Conservation (phyloP, 108 stramenopile genomes). For the Nannochloropsis gaditana region DNA sequence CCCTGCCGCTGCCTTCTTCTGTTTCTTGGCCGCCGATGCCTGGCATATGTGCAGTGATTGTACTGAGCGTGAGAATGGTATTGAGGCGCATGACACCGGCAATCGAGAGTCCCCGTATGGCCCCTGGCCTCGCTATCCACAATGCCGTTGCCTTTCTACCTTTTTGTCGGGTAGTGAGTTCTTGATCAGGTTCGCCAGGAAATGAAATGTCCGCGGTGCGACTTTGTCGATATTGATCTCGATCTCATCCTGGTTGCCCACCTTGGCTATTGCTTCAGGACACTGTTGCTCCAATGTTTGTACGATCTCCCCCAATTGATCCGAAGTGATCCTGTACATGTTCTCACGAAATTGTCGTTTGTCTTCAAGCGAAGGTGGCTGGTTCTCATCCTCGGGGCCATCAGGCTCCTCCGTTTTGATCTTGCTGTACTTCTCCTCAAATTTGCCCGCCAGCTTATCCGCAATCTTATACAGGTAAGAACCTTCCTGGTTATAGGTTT, state of each 20-base stretch:
- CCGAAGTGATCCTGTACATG: conserved; percentile 75
- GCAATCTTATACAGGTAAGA: conserved; percentile 77
- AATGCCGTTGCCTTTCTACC: neutral
- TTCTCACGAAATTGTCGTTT: conserved; percentile 70
- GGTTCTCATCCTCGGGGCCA: conserved; percentile 24
- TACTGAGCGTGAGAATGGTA: too few relatives aligned
- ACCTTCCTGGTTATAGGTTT: conserved; percentile 88
- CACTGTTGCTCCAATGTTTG: conserved; percentile 78
- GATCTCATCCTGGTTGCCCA: conserved; percentile 75
- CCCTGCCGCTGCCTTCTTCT: neutral
- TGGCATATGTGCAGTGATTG: neutral
- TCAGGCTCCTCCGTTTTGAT: conserved; percentile 23
- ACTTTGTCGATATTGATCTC: conserved; percentile 89
- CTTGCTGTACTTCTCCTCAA: conserved; percentile 63
- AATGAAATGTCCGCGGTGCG: conserved; percentile 64
- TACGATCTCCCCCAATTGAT: conserved; percentile 77
- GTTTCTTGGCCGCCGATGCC: neutral
- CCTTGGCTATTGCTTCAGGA: conserved; percentile 74
- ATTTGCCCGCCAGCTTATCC: conserved; percentile 59
- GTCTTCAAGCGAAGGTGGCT: conserved; percentile 67
- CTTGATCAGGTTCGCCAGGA: conserved; percentile 57
- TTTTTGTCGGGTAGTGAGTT: neutral
- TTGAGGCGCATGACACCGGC: too few relatives aligned
- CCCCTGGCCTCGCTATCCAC: neutral
- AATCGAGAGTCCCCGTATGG: too few relatives aligned